Evolutionary conservation across 2,329 filamentous ascomycete species (phyloP).

Genomic region (Orbilia brochopaga): DNA sequence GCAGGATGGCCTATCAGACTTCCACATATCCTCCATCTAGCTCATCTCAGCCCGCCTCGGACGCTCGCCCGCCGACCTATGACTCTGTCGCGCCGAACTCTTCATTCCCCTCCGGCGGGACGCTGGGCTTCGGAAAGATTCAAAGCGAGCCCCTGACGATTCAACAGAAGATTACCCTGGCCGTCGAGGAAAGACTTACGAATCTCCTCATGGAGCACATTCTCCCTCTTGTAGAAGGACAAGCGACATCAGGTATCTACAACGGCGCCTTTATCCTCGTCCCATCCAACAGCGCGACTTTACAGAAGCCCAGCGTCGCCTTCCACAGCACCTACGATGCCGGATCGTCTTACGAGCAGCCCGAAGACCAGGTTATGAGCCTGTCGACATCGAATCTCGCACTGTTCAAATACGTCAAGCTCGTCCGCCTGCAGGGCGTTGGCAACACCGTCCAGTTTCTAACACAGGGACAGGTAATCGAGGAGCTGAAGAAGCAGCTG

Average conservation of each 20-base stretch:
- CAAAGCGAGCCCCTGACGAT: slow-evolving; percentile 45
- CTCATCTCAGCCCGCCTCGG: slow-evolving; percentile 8
- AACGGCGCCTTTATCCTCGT: slow-evolving; percentile 44
- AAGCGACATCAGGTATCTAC: slow-evolving; percentile 50
- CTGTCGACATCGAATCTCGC: slow-evolving; percentile 33
- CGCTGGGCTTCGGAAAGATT: slow-evolving; percentile 25
- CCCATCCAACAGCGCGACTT: slow-evolving; percentile 31
- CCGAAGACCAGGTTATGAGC: slow-evolving; percentile 35
- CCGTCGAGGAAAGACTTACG: slow-evolving; percentile 46
- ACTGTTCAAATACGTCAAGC: slow-evolving; percentile 37
- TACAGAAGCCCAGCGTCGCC: slow-evolving; percentile 18
- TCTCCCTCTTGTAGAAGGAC: slow-evolving; percentile 40
- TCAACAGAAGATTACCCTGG: slow-evolving; percentile 42
- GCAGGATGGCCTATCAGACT: background rate
- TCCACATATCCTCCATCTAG: background rate
- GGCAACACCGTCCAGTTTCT: slow-evolving; percentile 46
- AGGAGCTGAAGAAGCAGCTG: slow-evolving; percentile 41
- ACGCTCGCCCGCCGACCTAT: slow-evolving; percentile 24
- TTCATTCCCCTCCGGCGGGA: background rate
- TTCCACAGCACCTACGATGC: slow-evolving; percentile 28
- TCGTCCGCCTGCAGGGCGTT: slow-evolving; percentile 31
- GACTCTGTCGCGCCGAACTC: slow-evolving; percentile 24
- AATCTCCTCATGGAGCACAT: slow-evolving; percentile 50
- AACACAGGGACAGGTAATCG: slow-evolving; percentile 42
- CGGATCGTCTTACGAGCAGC: slow-evolving; percentile 4